Evolutionary conservation across 2,329 filamentous ascomycete species (phyloP).

Genomic region (Fusarium sp.): DNA sequence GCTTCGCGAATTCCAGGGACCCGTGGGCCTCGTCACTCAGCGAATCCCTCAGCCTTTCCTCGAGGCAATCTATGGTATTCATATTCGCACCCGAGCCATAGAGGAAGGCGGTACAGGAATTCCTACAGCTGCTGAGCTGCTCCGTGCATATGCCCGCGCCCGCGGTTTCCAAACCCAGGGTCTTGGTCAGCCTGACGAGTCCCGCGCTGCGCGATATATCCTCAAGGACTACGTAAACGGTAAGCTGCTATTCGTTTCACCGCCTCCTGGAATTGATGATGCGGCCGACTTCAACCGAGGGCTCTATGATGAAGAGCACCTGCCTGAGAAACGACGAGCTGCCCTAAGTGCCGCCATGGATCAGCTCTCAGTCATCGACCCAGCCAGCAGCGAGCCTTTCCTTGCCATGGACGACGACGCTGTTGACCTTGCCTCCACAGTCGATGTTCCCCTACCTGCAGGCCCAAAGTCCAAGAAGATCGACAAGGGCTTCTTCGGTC

Average conservation of each 20-base stretch:
- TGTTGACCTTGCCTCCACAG: conserved; percentile 46
- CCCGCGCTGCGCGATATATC: conserved; percentile 85
- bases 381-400: conserved; percentile 35
- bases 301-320: conserved; percentile 83
- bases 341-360: conserved; percentile 64
- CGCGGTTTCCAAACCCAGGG: conserved; percentile 92
- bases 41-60: conserved; percentile 89
- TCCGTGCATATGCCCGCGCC: conserved; percentile 86
- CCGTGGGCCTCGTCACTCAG: conserved; percentile 81
- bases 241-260: conserved; percentile 91
- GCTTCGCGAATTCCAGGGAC: conserved; percentile 90
- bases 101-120: conserved; percentile 94
- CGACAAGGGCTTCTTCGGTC: conserved; percentile 89
- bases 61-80: conserved; percentile 93
- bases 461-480: conserved; percentile 80
- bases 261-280: conserved; percentile 80
- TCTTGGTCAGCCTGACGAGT: conserved; percentile 91
- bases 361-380: conserved; percentile 53
- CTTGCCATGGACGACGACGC: conserved; percentile 45
- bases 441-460: conserved; percentile 62
- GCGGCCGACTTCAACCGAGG: conserved; percentile 84
- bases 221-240: conserved; percentile 98
- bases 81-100: conserved; percentile 78
- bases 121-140: conserved; percentile 84
- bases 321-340: conserved; percentile 82